A percentile compares a stretch with the other conserved stretches of the same genome.
Evolutionary conservation across 2,329 filamentous ascomycete genomes (phyloP).

Genomic region (Cladophialophora immunda): DNA sequence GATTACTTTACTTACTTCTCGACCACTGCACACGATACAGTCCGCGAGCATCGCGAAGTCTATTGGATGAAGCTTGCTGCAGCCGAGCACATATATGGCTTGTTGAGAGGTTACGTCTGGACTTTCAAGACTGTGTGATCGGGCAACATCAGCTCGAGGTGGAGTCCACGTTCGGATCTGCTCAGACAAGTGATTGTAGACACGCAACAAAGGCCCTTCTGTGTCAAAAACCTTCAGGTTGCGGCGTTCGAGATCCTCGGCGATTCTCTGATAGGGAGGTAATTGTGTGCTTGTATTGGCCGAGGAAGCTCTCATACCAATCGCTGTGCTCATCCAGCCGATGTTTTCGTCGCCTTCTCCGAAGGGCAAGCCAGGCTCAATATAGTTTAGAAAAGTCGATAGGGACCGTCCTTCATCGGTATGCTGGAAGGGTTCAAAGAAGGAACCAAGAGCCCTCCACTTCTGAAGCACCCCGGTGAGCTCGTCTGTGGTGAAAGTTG

Average conservation of each 20-base stretch:
- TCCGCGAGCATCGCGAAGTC: neutral
- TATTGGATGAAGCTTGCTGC: conserved; percentile 11
- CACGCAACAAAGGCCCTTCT: neutral
- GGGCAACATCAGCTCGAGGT: neutral
- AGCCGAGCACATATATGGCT: conserved; percentile 4
- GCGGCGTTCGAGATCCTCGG: neutral
- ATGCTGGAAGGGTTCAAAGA: neutral
- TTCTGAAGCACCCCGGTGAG: neutral
- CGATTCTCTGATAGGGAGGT: neutral
- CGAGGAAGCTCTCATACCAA: neutral
- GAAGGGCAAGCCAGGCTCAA: conserved; percentile 1
- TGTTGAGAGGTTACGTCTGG: neutral
- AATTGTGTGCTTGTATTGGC: neutral
- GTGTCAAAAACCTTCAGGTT: neutral
- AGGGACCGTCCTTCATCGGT: neutral
- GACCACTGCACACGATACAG: neutral
- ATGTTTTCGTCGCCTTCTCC: neutral
- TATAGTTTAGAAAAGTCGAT: conserved; percentile 3
- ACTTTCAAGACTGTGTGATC: neutral
- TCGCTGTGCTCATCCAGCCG: neutral
- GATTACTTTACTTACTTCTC: neutral
- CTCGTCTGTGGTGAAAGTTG: neutral
- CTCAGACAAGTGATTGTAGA: neutral
- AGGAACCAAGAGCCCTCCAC: conserved; percentile 4
- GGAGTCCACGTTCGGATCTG: conserved; percentile 8